Evolutionary conservation across 805 yeast genomes (phyloP).

Genomic region (Suhomyces sp.): DNA sequence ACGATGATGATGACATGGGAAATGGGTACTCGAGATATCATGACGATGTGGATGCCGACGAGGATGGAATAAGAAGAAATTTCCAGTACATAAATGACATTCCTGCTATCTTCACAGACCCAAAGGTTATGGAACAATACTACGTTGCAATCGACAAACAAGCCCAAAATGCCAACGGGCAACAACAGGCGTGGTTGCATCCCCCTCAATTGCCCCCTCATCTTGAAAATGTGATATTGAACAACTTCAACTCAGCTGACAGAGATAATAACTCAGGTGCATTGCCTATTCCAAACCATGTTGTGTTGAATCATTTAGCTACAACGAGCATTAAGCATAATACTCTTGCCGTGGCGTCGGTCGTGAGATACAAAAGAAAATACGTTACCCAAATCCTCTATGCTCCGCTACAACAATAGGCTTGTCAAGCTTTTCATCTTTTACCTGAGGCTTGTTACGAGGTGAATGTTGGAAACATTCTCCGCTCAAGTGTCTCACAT

Average conservation of each 20-base stretch:
- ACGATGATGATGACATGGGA: conserved; percentile 80
- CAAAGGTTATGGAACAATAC: conserved; percentile 83
- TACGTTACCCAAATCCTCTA: conserved; percentile 89
- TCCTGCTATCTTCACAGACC: conserved; percentile 82
- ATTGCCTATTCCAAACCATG: conserved; percentile 91
- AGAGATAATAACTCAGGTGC: conserved; percentile 84
- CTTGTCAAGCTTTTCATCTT: neutral
- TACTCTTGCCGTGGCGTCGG: conserved; percentile 89
- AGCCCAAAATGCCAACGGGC: conserved; percentile 53
- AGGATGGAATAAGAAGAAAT: conserved; percentile 9
- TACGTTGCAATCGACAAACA: conserved; percentile 72
- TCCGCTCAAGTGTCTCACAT: neutral
- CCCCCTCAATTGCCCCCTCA: conserved; percentile 98
- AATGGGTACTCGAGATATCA: conserved; percentile 75
- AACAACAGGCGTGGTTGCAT: conserved; percentile 66
- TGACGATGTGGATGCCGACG: conserved; percentile 45
- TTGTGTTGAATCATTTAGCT: conserved; percentile 90
- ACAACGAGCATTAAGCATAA: conserved; percentile 92
- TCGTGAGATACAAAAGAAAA: conserved; percentile 82
- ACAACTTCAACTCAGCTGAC: conserved; percentile 58
- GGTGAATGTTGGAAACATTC: neutral
- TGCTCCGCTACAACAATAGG: conserved; percentile 65
- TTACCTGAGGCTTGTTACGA: neutral
- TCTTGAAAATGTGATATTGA: conserved; percentile 87
- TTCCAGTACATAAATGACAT: conserved; percentile 60